Evolutionary conservation across 2,329 filamentous ascomycete species (phyloP).

Genomic region (Cercospora brassicicola): DNA sequence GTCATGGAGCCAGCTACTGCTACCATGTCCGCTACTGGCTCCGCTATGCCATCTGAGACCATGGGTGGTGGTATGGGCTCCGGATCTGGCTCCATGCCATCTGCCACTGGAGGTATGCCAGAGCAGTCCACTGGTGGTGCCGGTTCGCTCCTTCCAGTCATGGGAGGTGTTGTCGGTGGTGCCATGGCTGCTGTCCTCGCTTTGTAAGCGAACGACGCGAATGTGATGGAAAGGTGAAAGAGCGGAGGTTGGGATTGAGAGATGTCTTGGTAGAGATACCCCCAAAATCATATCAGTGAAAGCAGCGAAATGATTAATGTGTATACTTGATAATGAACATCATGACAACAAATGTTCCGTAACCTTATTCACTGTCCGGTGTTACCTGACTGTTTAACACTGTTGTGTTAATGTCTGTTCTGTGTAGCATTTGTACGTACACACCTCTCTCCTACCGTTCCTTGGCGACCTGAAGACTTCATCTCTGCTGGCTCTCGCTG

Average conservation of each 20-base stretch:
- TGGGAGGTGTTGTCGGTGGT: conserved; percentile 9
- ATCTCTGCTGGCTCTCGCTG: neutral
- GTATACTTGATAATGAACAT: neutral
- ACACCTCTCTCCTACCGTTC: neutral
- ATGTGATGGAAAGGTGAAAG: neutral
- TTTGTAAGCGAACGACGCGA: conserved; percentile 9
- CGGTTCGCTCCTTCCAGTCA: conserved; percentile 7
- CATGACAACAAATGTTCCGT: neutral
- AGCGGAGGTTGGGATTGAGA: neutral
- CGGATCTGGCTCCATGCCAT: conserved; percentile 7
- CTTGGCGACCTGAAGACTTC: neutral
- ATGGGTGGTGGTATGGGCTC: neutral
- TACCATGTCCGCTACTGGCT: conserved; percentile 6
- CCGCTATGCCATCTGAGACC: conserved; percentile 10
- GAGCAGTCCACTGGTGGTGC: conserved; percentile 20
- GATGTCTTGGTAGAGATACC: conserved; percentile 6
- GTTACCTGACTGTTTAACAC: neutral
- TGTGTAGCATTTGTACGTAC: neutral
- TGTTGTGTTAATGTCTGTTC: neutral
- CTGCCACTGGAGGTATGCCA: conserved; percentile 3
- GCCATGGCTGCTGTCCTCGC: conserved; percentile 17
- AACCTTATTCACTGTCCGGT: too few species aligned
- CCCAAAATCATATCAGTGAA: neutral
- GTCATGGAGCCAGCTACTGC: conserved; percentile 13
- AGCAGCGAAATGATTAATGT: neutral